These are phyloP conservation scores for Gossypium ekmanianum DNA, from an alignment of 345 rosid species.

Conservation along the genomic window DNA sequence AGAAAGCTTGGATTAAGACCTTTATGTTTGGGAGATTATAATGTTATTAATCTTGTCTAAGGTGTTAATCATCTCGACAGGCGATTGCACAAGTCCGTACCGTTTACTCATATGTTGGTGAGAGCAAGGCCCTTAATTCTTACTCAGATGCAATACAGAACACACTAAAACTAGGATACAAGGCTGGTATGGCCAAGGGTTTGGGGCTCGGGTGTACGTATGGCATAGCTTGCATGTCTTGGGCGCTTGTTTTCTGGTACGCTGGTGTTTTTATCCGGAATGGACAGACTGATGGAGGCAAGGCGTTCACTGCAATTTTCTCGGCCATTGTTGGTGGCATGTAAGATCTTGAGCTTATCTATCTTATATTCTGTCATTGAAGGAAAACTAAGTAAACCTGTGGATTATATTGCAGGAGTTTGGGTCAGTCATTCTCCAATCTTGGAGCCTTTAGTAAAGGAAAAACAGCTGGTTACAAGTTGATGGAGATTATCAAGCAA, in stretches of 20 bases:
- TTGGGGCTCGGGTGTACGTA: slow-evolving; percentile 96
- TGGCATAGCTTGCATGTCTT: slow-evolving; percentile 99
- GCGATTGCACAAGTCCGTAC: slow-evolving; percentile 98
- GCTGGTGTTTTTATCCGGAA: slow-evolving; percentile 96
- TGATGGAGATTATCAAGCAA: slow-evolving; percentile 94
- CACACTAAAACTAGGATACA: slow-evolving; percentile 90
- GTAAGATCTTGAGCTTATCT: slow-evolving; percentile 39
- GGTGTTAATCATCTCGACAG: slow-evolving; percentile 27
- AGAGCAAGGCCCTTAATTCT: slow-evolving; percentile 83
- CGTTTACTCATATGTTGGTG: slow-evolving; percentile 92
- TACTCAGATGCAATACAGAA: slow-evolving; percentile 95
- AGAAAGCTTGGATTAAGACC: not conserved
- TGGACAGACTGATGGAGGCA: slow-evolving; percentile 94
- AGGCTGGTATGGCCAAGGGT: slow-evolving; percentile 99
- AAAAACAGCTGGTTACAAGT: slow-evolving; percentile 89
- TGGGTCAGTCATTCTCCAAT: slow-evolving; percentile 97
- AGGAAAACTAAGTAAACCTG: not conserved
- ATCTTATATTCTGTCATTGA: not conserved
- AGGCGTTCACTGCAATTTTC: slow-evolving; percentile 96
- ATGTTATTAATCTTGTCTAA: not conserved
- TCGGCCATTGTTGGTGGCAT: slow-evolving; percentile 99
- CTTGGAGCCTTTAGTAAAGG: slow-evolving; percentile 99
- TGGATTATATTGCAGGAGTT: slow-evolving; percentile 55
- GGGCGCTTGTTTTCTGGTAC: slow-evolving; percentile 99
- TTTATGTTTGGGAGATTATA: not conserved